These are phyloP conservation scores for Myrica gale DNA, from an alignment of 306 rosid species.

Conservation along the genomic window DNA sequence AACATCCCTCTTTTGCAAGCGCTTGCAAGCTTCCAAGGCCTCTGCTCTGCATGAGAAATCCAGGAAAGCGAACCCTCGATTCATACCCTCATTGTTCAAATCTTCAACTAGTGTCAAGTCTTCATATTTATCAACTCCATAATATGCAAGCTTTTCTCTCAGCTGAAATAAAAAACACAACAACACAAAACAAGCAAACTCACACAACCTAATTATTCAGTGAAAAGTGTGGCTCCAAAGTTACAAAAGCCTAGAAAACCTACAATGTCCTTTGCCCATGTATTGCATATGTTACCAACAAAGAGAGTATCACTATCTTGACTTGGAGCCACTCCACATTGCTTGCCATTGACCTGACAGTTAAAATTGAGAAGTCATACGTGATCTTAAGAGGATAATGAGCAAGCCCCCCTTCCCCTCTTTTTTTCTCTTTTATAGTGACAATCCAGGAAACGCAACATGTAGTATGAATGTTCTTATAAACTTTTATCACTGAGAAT, in stretches of 20 bases:
- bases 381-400: background rate
- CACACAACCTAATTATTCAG: background rate
- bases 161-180: conserved; percentile 3
- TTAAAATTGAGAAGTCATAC: background rate
- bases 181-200: background rate
- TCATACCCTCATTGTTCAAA: conserved; percentile 7
- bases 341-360: conserved; percentile 19
- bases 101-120: conserved; percentile 11
- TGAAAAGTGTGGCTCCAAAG: background rate
- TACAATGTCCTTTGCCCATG: conserved; percentile 7
- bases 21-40: conserved; percentile 15
- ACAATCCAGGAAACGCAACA: background rate
- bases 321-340: conserved; percentile 18
- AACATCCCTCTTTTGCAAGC: conserved; percentile 15
- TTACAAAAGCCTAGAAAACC: background rate
- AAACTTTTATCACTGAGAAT: too few species aligned
- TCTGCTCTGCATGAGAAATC: conserved; percentile 8
- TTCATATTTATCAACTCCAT: conserved; percentile 8
- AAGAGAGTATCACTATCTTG: conserved; percentile 13
- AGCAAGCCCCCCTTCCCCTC: background rate
- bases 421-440: background rate
- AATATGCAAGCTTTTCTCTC: background rate
- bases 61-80: conserved; percentile 8
- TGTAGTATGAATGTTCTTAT: too few species aligned
- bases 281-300: conserved; percentile 15